These are phyloP conservation scores for Herpetomonas muscarum DNA, from an alignment of 208 protist species.

Conservation along the genomic window DNA sequence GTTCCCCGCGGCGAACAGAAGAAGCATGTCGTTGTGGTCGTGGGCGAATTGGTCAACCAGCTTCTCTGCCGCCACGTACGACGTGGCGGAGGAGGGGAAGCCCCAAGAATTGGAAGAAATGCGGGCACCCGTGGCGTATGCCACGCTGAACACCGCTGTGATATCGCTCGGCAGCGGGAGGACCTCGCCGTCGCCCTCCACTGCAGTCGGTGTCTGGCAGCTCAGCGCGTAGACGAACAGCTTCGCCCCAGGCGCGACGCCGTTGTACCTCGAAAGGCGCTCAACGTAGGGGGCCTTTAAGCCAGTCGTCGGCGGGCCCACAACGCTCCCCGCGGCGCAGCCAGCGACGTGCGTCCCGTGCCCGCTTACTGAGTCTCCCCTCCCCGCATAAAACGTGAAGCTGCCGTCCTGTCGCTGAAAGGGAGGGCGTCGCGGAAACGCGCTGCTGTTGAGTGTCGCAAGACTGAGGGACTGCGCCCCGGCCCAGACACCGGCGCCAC, in stretches of 20 bases:
- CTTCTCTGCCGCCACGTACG: conserved; percentile 64
- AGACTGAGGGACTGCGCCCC: too few relatives aligned
- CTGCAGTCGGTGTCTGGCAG: not conserved
- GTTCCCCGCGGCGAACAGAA: conserved; percentile 83
- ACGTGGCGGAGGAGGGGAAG: conserved; percentile 9
- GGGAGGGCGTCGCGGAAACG: too few relatives aligned
- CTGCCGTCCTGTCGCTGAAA: not conserved
- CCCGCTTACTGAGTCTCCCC: conserved; percentile 32
- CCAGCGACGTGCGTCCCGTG: conserved; percentile 89
- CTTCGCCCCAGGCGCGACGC: conserved; percentile 76
- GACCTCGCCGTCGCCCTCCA: not conserved
- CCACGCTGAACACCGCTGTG: conserved; percentile 45
- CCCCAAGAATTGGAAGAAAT: conserved; percentile 91
- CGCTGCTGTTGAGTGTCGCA: too few relatives aligned
- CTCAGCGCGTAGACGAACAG: conserved; percentile 73
- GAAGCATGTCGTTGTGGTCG: conserved; percentile 54
- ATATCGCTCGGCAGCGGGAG: conserved; percentile 54
- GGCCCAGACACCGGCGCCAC: too few relatives aligned
- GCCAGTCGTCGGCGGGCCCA: conserved; percentile 2
- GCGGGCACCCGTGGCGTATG: conserved; percentile 57
- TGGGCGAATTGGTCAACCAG: conserved; percentile 59
- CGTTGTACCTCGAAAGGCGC: not conserved
- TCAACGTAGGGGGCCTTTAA: not conserved
- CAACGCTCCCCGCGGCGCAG: conserved; percentile 42
- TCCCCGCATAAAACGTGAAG: not conserved